These are phyloP conservation scores for Chaetomium sp. DNA, from an alignment of 2,329 filamentous ascomycete species.

Conservation along the genomic window DNA sequence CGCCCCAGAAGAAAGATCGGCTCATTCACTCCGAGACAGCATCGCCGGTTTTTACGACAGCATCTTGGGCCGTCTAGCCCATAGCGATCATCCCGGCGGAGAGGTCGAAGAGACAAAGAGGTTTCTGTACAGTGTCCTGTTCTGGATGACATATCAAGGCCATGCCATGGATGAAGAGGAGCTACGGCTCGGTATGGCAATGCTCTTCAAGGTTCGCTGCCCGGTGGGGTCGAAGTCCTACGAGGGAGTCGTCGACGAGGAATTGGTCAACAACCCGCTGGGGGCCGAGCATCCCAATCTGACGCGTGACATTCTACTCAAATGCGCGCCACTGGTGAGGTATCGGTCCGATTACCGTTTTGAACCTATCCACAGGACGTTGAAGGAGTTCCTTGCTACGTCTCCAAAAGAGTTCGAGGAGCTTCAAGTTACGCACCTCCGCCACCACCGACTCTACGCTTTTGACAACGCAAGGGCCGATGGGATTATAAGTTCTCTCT, in stretches of 20 bases:
- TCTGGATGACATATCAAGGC: neutral
- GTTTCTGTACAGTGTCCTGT: neutral
- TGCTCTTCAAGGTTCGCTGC: neutral
- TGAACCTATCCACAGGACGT: neutral
- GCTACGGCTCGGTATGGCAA: neutral
- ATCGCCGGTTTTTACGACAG: neutral
- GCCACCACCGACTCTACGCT: neutral
- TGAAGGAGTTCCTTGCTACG: neutral
- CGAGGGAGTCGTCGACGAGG: neutral
- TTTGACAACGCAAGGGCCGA: neutral
- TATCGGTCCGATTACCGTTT: neutral
- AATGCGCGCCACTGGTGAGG: neutral
- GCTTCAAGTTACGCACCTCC: neutral
- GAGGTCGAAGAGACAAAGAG: neutral
- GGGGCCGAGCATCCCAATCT: neutral
- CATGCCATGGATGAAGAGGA: neutral
- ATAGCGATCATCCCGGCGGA: no score
- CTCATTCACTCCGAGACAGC: no score
- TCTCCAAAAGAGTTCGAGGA: neutral
- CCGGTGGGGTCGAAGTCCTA: neutral
- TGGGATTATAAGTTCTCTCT: neutral
- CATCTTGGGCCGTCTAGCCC: neutral
- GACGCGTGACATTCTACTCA: neutral
- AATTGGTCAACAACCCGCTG: neutral
- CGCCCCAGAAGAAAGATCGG: no score